Percentiles rank a stretch among this genome's conserved stretches.
phyloP scores from a whole-genome alignment of 306 rosid genomes.

The Dicorynia guianensis region DNA sequence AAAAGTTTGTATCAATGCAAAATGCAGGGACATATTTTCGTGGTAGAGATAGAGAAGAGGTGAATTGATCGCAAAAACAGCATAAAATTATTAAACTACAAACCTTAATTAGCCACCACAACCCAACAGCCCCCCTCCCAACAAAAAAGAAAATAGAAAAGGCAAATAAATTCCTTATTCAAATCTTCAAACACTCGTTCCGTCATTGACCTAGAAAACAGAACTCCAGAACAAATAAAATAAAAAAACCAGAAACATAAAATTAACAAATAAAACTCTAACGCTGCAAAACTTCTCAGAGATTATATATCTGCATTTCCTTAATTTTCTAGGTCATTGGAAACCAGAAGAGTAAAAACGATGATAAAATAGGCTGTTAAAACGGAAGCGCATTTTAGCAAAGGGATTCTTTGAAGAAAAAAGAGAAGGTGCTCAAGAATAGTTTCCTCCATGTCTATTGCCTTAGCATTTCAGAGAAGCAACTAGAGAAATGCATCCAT shows the following conservation, averaged over 20 bases:
- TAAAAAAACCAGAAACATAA: too few species aligned
- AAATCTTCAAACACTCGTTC: background rate
- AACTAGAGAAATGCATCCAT: background rate
- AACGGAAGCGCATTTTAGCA: background rate
- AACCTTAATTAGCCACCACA: background rate
- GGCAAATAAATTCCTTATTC: background rate
- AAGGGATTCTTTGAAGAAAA: background rate
- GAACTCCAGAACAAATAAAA: too few species aligned
- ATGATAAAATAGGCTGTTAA: background rate
- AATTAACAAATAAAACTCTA: background rate
- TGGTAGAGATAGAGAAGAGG: background rate
- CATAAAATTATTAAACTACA: background rate
- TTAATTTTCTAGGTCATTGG: background rate
- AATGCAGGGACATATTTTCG: background rate
- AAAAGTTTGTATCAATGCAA: conserved; percentile 26
- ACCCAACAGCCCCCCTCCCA: background rate
- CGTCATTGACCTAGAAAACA: background rate
- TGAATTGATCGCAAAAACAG: background rate
- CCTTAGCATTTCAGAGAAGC: background rate
- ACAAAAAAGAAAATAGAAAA: too few species aligned
- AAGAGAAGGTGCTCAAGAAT: too few species aligned
- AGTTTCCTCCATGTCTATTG: background rate
- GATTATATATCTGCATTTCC: background rate
- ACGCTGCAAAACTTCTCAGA: background rate
- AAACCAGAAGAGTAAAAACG: background rate